Conservation (phyloP, 1,284 basidiomycete species). For the Cutaneotrichosporon daszewskae region DNA sequence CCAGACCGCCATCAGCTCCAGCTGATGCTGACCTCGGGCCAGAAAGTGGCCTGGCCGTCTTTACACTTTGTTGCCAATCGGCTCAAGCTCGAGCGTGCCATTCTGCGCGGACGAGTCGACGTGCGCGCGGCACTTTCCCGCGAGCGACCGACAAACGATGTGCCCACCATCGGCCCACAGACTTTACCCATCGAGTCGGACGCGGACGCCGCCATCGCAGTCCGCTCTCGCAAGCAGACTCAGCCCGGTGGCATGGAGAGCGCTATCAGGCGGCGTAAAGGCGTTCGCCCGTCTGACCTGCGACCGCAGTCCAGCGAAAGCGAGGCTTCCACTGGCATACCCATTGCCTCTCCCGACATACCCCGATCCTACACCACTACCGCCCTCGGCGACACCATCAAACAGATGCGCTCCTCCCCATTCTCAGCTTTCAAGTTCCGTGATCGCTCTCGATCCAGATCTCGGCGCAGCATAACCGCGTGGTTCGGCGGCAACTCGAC, state of each 20-base stretch:
- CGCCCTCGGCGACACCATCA: slow-evolving; percentile 28
- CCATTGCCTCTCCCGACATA: too few relatives aligned
- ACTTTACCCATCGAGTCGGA: slow-evolving; percentile 49
- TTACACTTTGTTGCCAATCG: slow-evolving; percentile 90
- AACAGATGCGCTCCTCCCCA: slow-evolving; percentile 29
- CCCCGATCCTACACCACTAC: slow-evolving; percentile 4
- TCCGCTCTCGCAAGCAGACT: slow-evolving; percentile 22
- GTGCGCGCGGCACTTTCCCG: slow-evolving; percentile 55
- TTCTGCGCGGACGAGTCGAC: slow-evolving; percentile 69
- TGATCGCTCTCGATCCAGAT: slow-evolving; percentile 12
- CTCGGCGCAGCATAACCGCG: slow-evolving; percentile 28
- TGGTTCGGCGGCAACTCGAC: slow-evolving; percentile 27
- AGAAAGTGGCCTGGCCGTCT: slow-evolving; percentile 93
- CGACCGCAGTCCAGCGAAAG: background rate
- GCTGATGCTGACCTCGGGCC: slow-evolving; percentile 77
- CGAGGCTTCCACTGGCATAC: too few relatives aligned
- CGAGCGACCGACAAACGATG: slow-evolving; percentile 34
- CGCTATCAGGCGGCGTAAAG: slow-evolving; percentile 1
- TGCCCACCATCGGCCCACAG: too few relatives aligned
- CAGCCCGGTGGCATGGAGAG: too few relatives aligned
- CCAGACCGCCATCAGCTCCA: slow-evolving; percentile 71
- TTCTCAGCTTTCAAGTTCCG: slow-evolving; percentile 26
- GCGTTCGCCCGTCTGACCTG: background rate
- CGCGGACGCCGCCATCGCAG: slow-evolving; percentile 44
- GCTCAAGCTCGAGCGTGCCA: slow-evolving; percentile 58